Percentiles rank a stretch among this genome's conserved stretches.
phyloP scores from a whole-genome alignment of 306 rosid genomes.

The Pyrus pyrifolia region DNA sequence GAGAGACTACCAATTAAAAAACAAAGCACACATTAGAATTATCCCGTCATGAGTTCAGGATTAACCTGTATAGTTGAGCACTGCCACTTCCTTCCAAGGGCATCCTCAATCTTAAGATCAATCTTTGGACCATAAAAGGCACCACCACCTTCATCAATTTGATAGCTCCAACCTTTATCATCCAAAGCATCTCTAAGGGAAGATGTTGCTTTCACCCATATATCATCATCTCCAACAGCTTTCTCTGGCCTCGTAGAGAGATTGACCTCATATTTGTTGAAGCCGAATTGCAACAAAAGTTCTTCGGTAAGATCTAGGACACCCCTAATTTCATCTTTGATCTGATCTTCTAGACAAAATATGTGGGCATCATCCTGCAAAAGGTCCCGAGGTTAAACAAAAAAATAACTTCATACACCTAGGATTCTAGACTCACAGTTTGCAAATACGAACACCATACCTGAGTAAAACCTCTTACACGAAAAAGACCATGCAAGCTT shows the following conservation, averaged over 20 bases:
- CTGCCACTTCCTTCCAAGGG: slow-evolving; percentile 99
- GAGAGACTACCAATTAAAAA: background rate
- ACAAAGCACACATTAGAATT: background rate
- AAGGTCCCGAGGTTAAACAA: slow-evolving; percentile 23
- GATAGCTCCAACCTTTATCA: slow-evolving; percentile 87
- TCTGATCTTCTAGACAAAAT: slow-evolving; percentile 88
- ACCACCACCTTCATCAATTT: slow-evolving; percentile 94
- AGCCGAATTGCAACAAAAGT: slow-evolving; percentile 74
- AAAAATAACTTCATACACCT: background rate
- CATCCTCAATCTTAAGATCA: slow-evolving; percentile 97
- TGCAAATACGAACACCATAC: slow-evolving; percentile 26
- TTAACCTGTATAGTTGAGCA: slow-evolving; percentile 96
- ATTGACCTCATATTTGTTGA: slow-evolving; percentile 83
- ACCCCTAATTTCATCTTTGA: slow-evolving; percentile 89
- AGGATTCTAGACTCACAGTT: background rate
- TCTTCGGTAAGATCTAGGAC: slow-evolving; percentile 92
- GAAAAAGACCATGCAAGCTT: slow-evolving; percentile 93
- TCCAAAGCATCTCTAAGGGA: slow-evolving; percentile 88
- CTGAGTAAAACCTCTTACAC: slow-evolving; percentile 97
- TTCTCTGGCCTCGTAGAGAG: slow-evolving; percentile 93
- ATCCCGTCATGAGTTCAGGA: slow-evolving; percentile 1
- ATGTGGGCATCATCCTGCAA: slow-evolving; percentile 97
- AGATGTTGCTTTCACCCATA: slow-evolving; percentile 84
- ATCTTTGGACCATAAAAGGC: slow-evolving; percentile 99
- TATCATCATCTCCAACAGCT: slow-evolving; percentile 75